Evolutionary conservation across 2,329 filamentous ascomycete species (phyloP), one percentile per base, ranked within the genome.

Genomic region (Talaromyces sp.): DNA sequence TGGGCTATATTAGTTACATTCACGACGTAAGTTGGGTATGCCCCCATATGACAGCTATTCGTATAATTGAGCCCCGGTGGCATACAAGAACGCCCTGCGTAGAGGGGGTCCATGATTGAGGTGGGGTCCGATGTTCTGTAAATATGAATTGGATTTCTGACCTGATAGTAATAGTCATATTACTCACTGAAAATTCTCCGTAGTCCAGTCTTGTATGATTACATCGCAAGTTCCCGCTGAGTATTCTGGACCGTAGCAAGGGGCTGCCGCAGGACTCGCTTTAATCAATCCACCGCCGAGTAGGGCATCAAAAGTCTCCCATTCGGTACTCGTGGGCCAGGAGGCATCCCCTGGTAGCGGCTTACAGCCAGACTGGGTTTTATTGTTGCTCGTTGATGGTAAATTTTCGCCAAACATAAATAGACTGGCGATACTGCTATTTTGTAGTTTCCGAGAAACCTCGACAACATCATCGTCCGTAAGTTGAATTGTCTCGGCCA

Each of bases 311-410:
- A 81, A 70, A 2, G 68, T 58, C 7, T 70, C 67, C 79, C 79
- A 81, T 40, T 76, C 69, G 3, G 72, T 63, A 10, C 60, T 22
- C 2, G 73, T 70, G 1, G 79, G 79, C 78, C 79, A 81, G 67
- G 77, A 80, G 13, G 38, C 65, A 53, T 78, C 69, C 43, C 69
- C 54, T 15, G 72, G 72, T 11, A 56, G 15, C 17, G 31, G 29
- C n/a, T 56, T 56, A 19, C 51, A 56, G 29, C 13, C 27, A 19
- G 51, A n/a, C 27, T 56, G 6, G 17, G 51, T 2, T 17, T 10
- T 17, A 34, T n/a, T 34, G 13, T 34, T 19, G 5, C n/a, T n/a
- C n/a, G 43, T 47, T 47, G 43, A 22, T 47, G 22, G 43, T 22
- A 22, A 3, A 29, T 34, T 17, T 31, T 29, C 6, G 17, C 51